A percentile compares a stretch with the other conserved stretches of the same genome.
Evolutionary conservation across 176 grass and related monocot species (phyloP).

Genomic region (Aegilops bicornis): DNA sequence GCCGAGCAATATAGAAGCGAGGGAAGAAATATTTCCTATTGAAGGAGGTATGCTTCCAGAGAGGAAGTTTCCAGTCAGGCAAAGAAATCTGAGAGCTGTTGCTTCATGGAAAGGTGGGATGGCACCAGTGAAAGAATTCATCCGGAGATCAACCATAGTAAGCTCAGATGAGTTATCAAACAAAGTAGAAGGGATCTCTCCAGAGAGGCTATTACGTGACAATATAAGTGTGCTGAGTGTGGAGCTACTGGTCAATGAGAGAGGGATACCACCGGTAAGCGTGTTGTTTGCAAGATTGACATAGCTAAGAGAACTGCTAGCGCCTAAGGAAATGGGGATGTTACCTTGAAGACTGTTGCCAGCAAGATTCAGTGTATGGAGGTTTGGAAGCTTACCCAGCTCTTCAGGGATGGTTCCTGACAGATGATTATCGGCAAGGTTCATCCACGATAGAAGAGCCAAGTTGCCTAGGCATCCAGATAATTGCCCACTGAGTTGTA

Average conservation of each 20-base stretch:
- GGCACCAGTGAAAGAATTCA: constrained; percentile 10
- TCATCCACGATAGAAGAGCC: constrained; percentile 22
- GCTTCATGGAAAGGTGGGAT: background rate
- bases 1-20: background rate
- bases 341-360: constrained; percentile 21
- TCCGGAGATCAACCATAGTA: constrained; percentile 10
- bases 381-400: background rate
- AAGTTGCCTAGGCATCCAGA: constrained; percentile 34
- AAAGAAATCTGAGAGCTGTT: background rate
- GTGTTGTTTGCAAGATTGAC: constrained; percentile 37
- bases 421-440: constrained; percentile 21
- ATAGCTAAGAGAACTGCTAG: background rate
- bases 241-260: background rate
- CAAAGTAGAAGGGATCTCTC: background rate
- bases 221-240: constrained; percentile 15
- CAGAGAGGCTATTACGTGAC: background rate
- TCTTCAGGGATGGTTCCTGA: constrained; percentile 19
- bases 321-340: constrained; percentile 11
- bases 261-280: background rate
- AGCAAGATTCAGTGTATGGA: background rate
- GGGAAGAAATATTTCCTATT: constrained; percentile 27
- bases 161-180: constrained; percentile 3
- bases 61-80: background rate
- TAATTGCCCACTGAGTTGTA: constrained; percentile 13
- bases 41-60: constrained; percentile 34